Evolutionary conservation across 305 asterid species (phyloP), one percentile per base, ranked within the genome.

Genomic region (Fraxinus ornus): DNA sequence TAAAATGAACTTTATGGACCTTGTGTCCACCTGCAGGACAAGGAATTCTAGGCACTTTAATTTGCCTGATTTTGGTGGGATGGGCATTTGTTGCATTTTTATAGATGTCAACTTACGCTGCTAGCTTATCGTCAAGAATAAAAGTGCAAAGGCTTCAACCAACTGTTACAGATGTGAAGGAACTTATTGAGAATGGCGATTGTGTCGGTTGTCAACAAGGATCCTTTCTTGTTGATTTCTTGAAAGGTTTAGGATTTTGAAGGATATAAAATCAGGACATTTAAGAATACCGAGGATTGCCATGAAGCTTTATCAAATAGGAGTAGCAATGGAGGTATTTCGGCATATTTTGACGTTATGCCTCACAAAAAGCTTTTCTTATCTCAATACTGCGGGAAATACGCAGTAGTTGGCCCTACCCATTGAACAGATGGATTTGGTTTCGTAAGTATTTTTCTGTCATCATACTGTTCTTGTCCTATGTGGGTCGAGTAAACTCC

Each of bases 391-490:
- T 85, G 91, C 47, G 89, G 85, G 86, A 84, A 87, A 76, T 89
- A 82, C 57, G 78, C 24, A 85, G 79, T 83, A 22, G 76, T 85
- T 28, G 88, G 85, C 17, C 92, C 86, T 15, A 71, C 82, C 36
- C 82, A 87, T 71, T 88, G 93, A 77, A 89, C 93, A 0, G 90
- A 77, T 5, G 92, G 93, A 66, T 90, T 88, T 70, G 91, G 85
- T 41, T 86, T 88, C 17, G 90, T 90, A 90, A 87, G 90, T 49
- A 62, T 57, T 15, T 24, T 36, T 36, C 41, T 36, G 6, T 36
- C 41, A 36, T 36, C 41, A 6, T 36, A 36, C 9, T 7, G 41
- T 6, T 36, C 41, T 36, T 36, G 41, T 36, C 41, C 41, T 36
- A 36, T 6, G 41, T 36, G 41, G 10, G 41, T 52, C 41, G n/a